Evolutionary conservation across 768 basidiomycete genomes (phyloP).

Genomic region (Termitomyces sp.): DNA sequence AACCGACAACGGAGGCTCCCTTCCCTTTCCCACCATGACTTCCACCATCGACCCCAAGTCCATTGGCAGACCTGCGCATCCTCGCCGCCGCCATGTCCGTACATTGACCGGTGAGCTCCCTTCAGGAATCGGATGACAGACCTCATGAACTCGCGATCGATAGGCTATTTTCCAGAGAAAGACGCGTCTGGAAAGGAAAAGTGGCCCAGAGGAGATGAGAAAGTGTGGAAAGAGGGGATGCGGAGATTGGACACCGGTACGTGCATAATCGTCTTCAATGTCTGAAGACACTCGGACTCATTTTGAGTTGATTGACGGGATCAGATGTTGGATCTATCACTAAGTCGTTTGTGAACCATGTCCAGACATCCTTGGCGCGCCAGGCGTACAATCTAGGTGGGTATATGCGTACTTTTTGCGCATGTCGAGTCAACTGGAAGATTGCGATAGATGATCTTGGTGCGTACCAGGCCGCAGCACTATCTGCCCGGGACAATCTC

Average conservation of each 20-base stretch:
- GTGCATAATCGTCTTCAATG: slow-evolving; percentile 1
- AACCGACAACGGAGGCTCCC: neutral
- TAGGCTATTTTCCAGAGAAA: slow-evolving; percentile 76
- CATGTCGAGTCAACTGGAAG: slow-evolving; percentile 1
- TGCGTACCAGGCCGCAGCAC: slow-evolving; percentile 88
- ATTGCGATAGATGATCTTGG: slow-evolving; percentile 59
- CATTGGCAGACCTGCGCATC: slow-evolving; percentile 53
- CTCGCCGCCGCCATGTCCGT: slow-evolving; percentile 62
- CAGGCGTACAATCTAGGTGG: slow-evolving; percentile 83
- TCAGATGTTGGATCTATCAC: slow-evolving; percentile 60
- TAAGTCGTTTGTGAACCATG: slow-evolving; percentile 74
- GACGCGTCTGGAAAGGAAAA: slow-evolving; percentile 76
- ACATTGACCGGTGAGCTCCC: slow-evolving; percentile 51
- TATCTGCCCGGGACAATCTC: slow-evolving; percentile 85
- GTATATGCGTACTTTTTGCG: slow-evolving; percentile 7
- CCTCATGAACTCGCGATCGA: neutral
- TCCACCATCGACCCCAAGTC: slow-evolving; percentile 59
- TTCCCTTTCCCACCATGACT: slow-evolving; percentile 41
- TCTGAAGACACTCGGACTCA: neutral
- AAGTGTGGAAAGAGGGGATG: slow-evolving; percentile 62
- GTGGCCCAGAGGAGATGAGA: slow-evolving; percentile 81
- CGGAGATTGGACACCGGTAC: slow-evolving; percentile 54
- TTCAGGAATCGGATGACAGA: neutral
- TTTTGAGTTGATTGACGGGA: neutral
- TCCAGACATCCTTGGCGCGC: slow-evolving; percentile 85